Evolutionary conservation across 768 basidiomycete species (phyloP), one percentile per base, ranked within the genome.

Genomic region (Chiua virens): DNA sequence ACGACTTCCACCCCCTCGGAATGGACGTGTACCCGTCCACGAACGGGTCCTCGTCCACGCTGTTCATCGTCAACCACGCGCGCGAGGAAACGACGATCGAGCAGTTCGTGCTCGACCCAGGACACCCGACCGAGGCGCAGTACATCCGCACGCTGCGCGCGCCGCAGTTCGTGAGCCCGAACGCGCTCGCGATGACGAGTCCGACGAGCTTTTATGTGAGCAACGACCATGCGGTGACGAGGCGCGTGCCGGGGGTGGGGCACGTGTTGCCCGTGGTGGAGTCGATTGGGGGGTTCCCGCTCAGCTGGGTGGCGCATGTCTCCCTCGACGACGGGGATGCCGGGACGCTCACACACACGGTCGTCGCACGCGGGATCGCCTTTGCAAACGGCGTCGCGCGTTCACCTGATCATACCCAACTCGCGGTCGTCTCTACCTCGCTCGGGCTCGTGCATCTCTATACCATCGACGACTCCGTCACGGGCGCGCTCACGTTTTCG

Each of bases 1-100:
- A 84, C 59, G 80, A 83, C 57, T 90, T 89, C 59, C 88, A 89
- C 58, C 87, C 88, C 0, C 76, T 90, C 3, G 88, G 87, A 2
- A 61, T 85, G 45, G 85, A 80, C 27, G 60, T 81, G 2, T 81
- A 75, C 59, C 82, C 80, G 5, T 83, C 81, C 0, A 62, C 68
- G 53, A 59, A 65, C 9, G 76, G 79, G 3, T 73, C 77, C 42
- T 42, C 71, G 5, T 84, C 83, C 42, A 79, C 78, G 57, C 71
- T 89, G 42, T 87, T 84, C 66, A 72, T 82, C 41, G 71, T 87
- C 59, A 90, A 89, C 69, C 89, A 89, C 64, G 84, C 82, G 1
- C 78, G 81, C 17, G 56, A 73, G 34, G 66, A 72, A 23, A 83
- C 85, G 21, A 78, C 82, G 47, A 78, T 89, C 49, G 88, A 90